Evolutionary conservation across 78 protist genomes (phyloP).

Genomic region (Cavenderia fasciculata): DNA sequence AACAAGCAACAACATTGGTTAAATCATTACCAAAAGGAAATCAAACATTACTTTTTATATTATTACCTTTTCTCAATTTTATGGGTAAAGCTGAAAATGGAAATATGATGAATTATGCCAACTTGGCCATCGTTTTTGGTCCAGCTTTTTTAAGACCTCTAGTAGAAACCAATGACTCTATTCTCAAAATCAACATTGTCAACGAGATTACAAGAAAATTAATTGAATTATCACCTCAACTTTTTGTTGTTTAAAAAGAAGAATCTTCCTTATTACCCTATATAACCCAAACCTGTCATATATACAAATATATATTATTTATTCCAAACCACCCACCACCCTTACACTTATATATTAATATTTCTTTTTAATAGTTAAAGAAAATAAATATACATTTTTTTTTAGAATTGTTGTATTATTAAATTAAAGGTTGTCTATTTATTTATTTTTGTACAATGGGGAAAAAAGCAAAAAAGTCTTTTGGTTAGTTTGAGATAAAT

Average conservation of each 20-base stretch:
- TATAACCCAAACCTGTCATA: too few relatives aligned
- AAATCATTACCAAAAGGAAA: slow-evolving; percentile 27
- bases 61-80: slow-evolving; percentile 27
- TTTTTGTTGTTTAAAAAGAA: background rate
- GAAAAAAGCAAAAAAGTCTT: too few relatives aligned
- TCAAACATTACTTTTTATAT: background rate
- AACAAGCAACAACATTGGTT: background rate
- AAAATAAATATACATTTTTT: too few relatives aligned
- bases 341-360: too few relatives aligned
- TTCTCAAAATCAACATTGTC: slow-evolving; percentile 17
- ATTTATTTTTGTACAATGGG: too few relatives aligned
- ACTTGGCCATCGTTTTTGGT: slow-evolving; percentile 52
- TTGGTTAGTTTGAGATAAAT: too few relatives aligned
- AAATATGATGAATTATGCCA: slow-evolving; percentile 42
- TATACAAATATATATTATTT: too few relatives aligned
- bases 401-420: too few relatives aligned
- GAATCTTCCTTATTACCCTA: too few relatives aligned
- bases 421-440: too few relatives aligned
- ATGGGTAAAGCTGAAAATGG: slow-evolving; percentile 29
- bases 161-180: slow-evolving; percentile 1
- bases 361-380: too few relatives aligned
- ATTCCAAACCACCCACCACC: too few relatives aligned
- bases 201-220: background rate
- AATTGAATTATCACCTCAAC: background rate
- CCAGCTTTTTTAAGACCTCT: slow-evolving; percentile 15